Evolutionary conservation across 2,329 filamentous ascomycete genomes (phyloP), one percentile per base, ranked within the genome.

Genomic region (Penicillium sclerotiorum): DNA sequence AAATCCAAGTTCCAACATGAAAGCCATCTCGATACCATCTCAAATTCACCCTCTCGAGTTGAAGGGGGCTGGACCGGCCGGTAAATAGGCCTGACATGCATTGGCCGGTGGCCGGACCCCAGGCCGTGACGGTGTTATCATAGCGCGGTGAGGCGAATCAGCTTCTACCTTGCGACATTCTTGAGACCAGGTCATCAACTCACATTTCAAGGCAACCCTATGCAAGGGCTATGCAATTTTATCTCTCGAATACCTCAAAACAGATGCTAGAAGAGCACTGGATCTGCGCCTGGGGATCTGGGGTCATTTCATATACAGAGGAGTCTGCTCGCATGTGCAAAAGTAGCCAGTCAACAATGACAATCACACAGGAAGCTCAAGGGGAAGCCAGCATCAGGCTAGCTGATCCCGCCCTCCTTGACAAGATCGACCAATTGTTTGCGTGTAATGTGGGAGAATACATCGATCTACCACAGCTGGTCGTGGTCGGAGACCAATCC

Each of bases 401-500:
- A n/a, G 50, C 48, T 4, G 59, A 65, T 22, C 59, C 60, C 1
- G 18, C 41, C 3, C 40, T 65, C 8, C 62, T 70, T 0, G 53
- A 67, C 15, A 71, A 71, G 43, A 69, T 73, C 12, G 69, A 73
- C 52, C 57, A 56, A 25, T 59, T 72, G 0, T 70, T 70, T 22
- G 63, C 63, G 3, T 67, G 61, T 46, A 67, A 67, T 41, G 60
- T 70, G 1, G 67, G 67, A 1, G 55, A 67, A 17, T 59, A 64
- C 22, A 62, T 74, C 33, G 47, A 58, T 30, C 56, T 70, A 1
- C 66, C 64, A 1, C 66, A 72, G 55, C 59, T 74, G 35, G 63
- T 73, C 18, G 69, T 73, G n/a, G 64, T 67, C 11, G 72, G 73
- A 8, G 73, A 75, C 41, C 71, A 76, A 48, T 74, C 68, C 0